Evolutionary conservation across 768 basidiomycete species (phyloP).

Genomic region (Mycena haematopus): DNA sequence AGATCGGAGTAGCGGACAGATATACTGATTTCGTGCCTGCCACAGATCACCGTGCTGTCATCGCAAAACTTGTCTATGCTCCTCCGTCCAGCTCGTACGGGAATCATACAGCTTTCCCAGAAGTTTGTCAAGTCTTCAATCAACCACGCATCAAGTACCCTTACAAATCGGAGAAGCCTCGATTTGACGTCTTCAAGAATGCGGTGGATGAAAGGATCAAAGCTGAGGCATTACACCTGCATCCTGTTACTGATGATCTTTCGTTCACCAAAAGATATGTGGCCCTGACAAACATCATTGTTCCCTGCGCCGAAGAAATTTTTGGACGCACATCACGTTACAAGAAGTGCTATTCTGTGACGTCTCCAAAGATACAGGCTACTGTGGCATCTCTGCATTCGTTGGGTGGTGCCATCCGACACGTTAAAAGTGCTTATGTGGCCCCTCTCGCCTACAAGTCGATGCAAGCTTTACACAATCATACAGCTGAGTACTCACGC

Average conservation of each 20-base stretch:
- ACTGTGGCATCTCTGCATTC: neutral
- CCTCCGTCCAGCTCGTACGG: neutral
- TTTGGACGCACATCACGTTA: slow-evolving; percentile 8
- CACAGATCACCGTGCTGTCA: slow-evolving; percentile 11
- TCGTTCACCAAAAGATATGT: slow-evolving; percentile 5
- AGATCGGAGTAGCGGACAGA: slow-evolving; percentile 8
- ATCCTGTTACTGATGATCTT: neutral
- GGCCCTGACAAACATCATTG: neutral
- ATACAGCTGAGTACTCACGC: slow-evolving; percentile 10
- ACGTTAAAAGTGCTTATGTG: slow-evolving; percentile 14
- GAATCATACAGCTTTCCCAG: neutral
- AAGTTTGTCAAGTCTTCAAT: slow-evolving; percentile 4
- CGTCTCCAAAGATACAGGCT: slow-evolving; percentile 8
- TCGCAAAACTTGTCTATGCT: neutral
- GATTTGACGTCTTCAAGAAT: neutral
- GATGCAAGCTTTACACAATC: neutral
- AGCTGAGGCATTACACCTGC: slow-evolving; percentile 3
- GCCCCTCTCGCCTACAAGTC: neutral
- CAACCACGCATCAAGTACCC: slow-evolving; percentile 12
- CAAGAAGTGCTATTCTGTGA: slow-evolving; percentile 2
- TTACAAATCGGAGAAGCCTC: slow-evolving; percentile 1
- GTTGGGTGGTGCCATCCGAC: slow-evolving; percentile 11
- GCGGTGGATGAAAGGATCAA: neutral
- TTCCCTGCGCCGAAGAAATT: slow-evolving; percentile 5
- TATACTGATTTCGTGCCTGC: slow-evolving; percentile 13